A percentile compares a stretch with the other conserved stretches of the same genome.
Conservation (phyloP, 805 yeast genomes). For the Maudiozyma turicensis region DNA sequence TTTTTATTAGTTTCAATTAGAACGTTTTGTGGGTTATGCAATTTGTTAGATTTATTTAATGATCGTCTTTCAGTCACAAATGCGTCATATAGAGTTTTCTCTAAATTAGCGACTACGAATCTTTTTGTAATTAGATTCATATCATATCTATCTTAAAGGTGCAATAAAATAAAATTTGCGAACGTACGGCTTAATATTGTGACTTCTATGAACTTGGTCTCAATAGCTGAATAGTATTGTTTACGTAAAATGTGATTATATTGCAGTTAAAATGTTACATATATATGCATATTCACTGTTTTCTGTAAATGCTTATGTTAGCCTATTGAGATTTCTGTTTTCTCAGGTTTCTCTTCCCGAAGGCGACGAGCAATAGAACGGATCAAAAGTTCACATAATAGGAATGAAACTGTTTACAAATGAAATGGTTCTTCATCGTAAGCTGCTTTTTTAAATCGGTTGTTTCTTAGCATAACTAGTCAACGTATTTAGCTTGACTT, state of each 20-base stretch:
- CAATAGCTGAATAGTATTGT: too few species aligned
- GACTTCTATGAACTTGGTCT: background rate
- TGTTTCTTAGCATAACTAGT: conserved; percentile 7
- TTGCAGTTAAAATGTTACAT: too few species aligned
- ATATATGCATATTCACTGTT: too few species aligned
- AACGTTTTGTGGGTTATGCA: background rate
- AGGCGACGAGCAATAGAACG: too few species aligned
- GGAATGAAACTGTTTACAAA: too few species aligned
- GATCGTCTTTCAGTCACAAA: background rate
- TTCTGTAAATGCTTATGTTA: too few species aligned
- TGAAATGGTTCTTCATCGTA: too few species aligned
- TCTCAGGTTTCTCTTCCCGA: too few species aligned
- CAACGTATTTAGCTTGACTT: conserved; percentile 1
- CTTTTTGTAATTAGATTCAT: conserved; percentile 1
- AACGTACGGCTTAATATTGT: background rate
- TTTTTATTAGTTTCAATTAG: background rate
- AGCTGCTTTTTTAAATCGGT: background rate
- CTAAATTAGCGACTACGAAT: background rate
- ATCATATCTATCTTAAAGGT: background rate
- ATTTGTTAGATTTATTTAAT: background rate
- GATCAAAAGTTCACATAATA: too few species aligned
- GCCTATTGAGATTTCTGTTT: too few species aligned
- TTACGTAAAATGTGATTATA: too few species aligned
- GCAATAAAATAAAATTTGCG: background rate
- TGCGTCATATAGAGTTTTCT: conserved; percentile 1